phyloP scores from a whole-genome alignment of 164 flowering plant genomes.

The Stephania japonica region DNA sequence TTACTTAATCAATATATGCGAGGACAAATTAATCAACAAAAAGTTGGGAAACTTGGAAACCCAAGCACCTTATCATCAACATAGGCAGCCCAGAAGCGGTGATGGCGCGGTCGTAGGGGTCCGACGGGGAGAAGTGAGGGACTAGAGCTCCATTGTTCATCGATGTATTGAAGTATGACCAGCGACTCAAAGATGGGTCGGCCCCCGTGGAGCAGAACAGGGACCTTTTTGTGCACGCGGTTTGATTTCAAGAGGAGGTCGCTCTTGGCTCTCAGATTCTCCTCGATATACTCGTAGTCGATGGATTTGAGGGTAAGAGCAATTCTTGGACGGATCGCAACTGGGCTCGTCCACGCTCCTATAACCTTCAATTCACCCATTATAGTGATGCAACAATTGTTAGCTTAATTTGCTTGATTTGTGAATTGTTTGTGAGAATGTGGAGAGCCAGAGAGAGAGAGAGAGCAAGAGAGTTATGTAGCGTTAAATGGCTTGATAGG shows the following conservation, averaged over 20 bases:
- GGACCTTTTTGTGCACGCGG: slow-evolving; percentile 44
- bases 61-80: slow-evolving; percentile 51
- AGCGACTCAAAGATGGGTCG: slow-evolving; percentile 57
- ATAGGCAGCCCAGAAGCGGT: slow-evolving; percentile 72
- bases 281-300: slow-evolving; percentile 38
- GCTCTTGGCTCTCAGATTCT: slow-evolving; percentile 32
- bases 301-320: slow-evolving; percentile 52
- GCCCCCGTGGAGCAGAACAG: slow-evolving; percentile 36
- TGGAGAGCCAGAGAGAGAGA: no score
- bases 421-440: slow-evolving; percentile 26
- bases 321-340: slow-evolving; percentile 37
- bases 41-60: no score
- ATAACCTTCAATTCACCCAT: slow-evolving; percentile 39
- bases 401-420: no score
- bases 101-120: slow-evolving; percentile 59
- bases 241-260: slow-evolving; percentile 61
- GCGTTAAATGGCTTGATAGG: no score
- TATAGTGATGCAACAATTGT: no score
- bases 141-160: slow-evolving; percentile 49
- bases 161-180: slow-evolving; percentile 62
- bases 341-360: slow-evolving; percentile 59
- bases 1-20: not conserved
- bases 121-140: slow-evolving; percentile 57
- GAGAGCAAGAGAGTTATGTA: no score
- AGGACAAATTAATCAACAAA: no score